Base-by-base conservation (phyloP, 768 basidiomycete genomes). In the Mycena crocata region DNA sequence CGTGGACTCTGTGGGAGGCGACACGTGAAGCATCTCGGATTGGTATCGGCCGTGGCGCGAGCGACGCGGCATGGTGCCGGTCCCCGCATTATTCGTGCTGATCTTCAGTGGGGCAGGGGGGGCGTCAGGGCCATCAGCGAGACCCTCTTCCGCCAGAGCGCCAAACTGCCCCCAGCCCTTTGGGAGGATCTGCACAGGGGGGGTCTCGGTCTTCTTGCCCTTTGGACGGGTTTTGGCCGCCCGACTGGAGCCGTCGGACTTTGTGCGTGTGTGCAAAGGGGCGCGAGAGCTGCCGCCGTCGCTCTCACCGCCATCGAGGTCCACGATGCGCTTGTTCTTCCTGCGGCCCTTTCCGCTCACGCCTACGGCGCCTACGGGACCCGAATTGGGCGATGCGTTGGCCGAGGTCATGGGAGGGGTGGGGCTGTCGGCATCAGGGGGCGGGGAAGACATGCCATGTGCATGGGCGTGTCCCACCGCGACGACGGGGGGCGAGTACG, bases 241-340 rank as follows among this genome's bases (percentile, higher is more conserved):
- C 37, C 50, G 52, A 48, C 52, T 24, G 23, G 75, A 75, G 17
- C 74, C 75, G 31, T 77, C 76, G 5, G 83, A 83, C 21, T 69
- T 73, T 14, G 73, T 69, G 52, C 77, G 76, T n/a, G 74, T 75
- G 67, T 82, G 82, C 15, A 71, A 66, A 4, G 67, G 60, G 30
- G 71, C 73, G 31, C 67, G 68, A 14, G 74, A 70, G 58, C 72
- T 74, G 34, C 74, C 73, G 35, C 83, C 82, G 66, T 80, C 84
- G 32, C 76, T 73, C 28, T 80, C 76, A 34, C 81, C 83, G n/a
- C 79, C 86, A 70, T 91, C 89, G 58, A 95, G 80, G 69, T 94
- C 89, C 24, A 96, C 94, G 58, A 96, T 91, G 19, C 94, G 89
- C 73, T 90, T 93, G 55, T 87, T 91, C 78, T 89, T 90, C 62